A percentile compares a stretch with the other conserved stretches of the same genome.
Evolutionary conservation across 129 eudicot genomes (phyloP).

Genomic region (Chrysanthemum seticuspe): DNA sequence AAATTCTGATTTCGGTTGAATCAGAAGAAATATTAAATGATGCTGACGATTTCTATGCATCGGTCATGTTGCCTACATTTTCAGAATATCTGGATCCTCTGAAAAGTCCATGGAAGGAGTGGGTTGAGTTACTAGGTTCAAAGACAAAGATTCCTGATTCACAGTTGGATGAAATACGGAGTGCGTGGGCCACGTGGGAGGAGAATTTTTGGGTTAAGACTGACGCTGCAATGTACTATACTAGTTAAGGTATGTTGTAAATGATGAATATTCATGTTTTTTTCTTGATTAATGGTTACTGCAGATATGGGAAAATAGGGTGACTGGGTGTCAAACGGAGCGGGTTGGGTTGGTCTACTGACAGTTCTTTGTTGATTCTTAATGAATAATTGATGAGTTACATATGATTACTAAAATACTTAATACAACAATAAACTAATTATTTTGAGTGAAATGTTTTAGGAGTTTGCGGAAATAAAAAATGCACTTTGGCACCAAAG

Average conservation of each 20-base stretch:
- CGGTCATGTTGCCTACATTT: constrained; percentile 56
- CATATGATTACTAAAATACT: no score
- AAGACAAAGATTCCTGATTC: constrained; percentile 63
- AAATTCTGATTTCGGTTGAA: constrained; percentile 59
- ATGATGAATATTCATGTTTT: neutral
- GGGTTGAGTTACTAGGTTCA: constrained; percentile 65
- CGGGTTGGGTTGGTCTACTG: no score
- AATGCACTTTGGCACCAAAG: no score
- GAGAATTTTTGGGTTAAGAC: constrained; percentile 34
- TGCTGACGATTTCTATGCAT: constrained; percentile 58
- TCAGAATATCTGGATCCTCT: constrained; percentile 57
- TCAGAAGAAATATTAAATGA: constrained; percentile 61
- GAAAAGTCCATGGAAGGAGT: constrained; percentile 66
- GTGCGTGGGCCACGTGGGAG: constrained; percentile 63
- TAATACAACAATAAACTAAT: no score
- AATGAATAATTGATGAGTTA: no score
- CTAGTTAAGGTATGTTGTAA: constrained; percentile 24
- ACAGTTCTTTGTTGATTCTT: no score
- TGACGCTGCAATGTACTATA: constrained; percentile 18
- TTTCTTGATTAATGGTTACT: neutral
- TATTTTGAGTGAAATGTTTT: no score
- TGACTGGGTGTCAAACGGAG: no score
- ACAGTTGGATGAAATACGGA: constrained; percentile 61
- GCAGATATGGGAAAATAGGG: no score
- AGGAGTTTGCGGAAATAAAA: no score